Evolutionary conservation across 257 asterid genomes (phyloP).

Genomic region (Osmanthus fragrans): DNA sequence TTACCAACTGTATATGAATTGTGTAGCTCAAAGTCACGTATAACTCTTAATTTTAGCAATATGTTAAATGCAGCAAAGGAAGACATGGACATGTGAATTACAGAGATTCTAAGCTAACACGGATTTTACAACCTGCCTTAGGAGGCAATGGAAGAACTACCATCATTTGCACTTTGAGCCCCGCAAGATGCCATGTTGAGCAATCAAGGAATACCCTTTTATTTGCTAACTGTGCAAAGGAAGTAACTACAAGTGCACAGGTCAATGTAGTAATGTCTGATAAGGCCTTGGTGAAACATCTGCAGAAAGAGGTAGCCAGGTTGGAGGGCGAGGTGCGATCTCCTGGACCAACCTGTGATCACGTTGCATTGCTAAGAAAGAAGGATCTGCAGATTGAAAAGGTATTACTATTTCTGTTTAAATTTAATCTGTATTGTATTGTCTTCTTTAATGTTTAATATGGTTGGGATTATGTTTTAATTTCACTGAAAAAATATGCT

Average conservation of each 20-base stretch:
- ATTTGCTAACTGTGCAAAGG: conserved; percentile 10
- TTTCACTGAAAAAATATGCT: conserved; percentile 1
- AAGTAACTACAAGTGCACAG: neutral
- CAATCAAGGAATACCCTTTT: neutral
- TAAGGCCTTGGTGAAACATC: conserved; percentile 3
- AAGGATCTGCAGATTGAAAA: conserved; percentile 1
- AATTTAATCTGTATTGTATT: neutral
- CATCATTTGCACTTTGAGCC: neutral
- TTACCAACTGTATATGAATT: neutral
- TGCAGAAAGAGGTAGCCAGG: conserved; percentile 5
- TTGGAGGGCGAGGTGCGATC: neutral
- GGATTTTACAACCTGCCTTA: neutral
- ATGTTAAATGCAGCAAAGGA: neutral
- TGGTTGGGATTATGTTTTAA: conserved; percentile 3
- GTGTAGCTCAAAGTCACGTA: neutral
- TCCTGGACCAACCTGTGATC: conserved; percentile 2
- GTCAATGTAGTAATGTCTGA: conserved; percentile 2
- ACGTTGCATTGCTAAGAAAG: neutral
- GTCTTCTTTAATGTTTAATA: neutral
- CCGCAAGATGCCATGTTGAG: conserved; percentile 23
- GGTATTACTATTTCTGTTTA: neutral
- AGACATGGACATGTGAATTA: neutral
- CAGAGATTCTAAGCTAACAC: neutral
- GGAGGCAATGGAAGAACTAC: neutral
- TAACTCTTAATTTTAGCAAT: neutral